Evolutionary conservation across 768 basidiomycete species (phyloP), one percentile per base, ranked within the genome.

Genomic region (Strobilomyces dryophilus): DNA sequence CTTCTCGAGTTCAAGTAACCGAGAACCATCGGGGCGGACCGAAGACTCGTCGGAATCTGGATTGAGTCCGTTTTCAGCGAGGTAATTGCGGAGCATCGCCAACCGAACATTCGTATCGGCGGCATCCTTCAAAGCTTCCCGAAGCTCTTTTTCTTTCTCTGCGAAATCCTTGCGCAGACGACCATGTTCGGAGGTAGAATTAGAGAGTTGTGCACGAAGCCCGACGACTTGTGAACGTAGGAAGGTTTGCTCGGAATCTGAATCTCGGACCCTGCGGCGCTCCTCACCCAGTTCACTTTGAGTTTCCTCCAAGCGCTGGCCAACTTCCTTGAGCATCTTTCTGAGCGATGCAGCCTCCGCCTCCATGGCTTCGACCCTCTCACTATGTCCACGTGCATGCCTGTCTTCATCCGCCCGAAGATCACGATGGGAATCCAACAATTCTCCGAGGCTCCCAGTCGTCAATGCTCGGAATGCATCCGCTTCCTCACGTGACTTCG

Each of bases 401-500:
- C 90, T 81, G 59, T 91, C 89, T 65, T 97, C 92, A 62, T 93
- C 92, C 12, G 86, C 81, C 67, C 81, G 83, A 47, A 94, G 76
- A 61, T 92, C 89, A 34, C 86, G 82, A 74, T 95, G 94, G 3
- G 88, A 85, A 65, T 95, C 91, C 43, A 97, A 75, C 18, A 97
- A 76, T 65, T 95, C 83, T 21, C 92, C 93, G 3, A 97, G 79
- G 62, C 86, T 81, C 44, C 86, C 84, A 2, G 92, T 95, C 3
- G 94, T 94, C 47, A 93, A 74, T 20, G 89, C 87, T 49, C 93
- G 78, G 69, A 94, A 84, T 2, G 88, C 83, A 67, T 97, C 95
- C 3, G 93, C 92, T 74, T 98, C 93, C 71, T 95, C 89, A 14
- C 93, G 83, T 40, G 92, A 92, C 68, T 92, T 89, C 24, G 89